These are phyloP conservation scores for Leishmania gerbilli DNA, from an alignment of 208 protist genomes.

Conservation along the genomic window DNA sequence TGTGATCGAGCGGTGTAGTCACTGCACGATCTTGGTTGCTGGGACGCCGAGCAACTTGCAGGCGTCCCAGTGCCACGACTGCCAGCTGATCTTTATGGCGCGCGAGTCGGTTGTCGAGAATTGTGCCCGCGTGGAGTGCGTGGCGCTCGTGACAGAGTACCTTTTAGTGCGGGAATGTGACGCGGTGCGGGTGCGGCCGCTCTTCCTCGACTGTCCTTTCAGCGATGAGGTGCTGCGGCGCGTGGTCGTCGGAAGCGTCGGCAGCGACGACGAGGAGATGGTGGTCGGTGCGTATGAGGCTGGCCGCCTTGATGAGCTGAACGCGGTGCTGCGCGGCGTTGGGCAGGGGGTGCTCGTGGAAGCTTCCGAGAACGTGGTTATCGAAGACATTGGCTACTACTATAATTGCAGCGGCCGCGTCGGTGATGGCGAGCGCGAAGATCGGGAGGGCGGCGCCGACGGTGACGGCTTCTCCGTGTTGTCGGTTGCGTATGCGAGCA, in stretches of 20 bases:
- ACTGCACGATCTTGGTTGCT: conserved; percentile 71
- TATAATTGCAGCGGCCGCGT: background rate
- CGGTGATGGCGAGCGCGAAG: background rate
- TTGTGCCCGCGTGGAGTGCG: conserved; percentile 41
- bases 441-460: background rate
- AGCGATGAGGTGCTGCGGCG: conserved; percentile 51
- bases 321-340: conserved; percentile 48
- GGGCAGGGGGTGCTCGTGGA: conserved; percentile 34
- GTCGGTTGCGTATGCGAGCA: conserved; percentile 10
- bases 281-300: conserved; percentile 34
- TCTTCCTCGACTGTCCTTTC: conserved; percentile 60
- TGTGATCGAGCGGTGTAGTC: conserved; percentile 61
- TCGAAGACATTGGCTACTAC: conserved; percentile 40
- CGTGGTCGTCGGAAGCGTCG: conserved; percentile 39
- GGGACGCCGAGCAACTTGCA: conserved; percentile 54
- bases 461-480: conserved; percentile 16
- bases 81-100: conserved; percentile 53
- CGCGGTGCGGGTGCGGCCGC: conserved; percentile 39
- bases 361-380: conserved; percentile 22
- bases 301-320: conserved; percentile 45
- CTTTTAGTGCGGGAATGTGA: conserved; percentile 29
- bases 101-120: conserved; percentile 50
- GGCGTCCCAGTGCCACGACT: conserved; percentile 53
- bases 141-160: conserved; percentile 66
- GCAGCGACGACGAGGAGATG: conserved; percentile 32